These are phyloP conservation scores for Botrytis paeoniae DNA, from an alignment of 2,329 filamentous ascomycete species.

Conservation along the genomic window DNA sequence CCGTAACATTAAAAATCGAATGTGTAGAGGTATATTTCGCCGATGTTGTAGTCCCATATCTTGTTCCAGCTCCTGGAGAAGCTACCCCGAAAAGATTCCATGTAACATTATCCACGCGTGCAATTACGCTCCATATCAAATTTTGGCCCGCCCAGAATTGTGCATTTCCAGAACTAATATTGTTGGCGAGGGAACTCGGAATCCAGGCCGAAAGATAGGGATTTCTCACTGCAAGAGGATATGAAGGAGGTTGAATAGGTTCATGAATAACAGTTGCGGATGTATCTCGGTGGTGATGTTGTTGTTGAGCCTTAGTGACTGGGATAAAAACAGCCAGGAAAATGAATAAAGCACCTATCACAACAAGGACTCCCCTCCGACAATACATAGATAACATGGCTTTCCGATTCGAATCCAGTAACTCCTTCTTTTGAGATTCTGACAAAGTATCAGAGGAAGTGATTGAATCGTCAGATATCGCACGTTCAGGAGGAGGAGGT, in stretches of 20 bases:
- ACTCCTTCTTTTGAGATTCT: background rate
- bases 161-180: conserved; percentile 33
- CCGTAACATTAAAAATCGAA: conserved; percentile 34
- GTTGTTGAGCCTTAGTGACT: conserved; percentile 1
- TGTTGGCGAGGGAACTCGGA: conserved; percentile 31
- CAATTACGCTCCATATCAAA: conserved; percentile 39
- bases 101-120: conserved; percentile 35
- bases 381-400: background rate
- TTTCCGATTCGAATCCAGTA: background rate
- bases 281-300: background rate
- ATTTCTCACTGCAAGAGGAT: conserved; percentile 17
- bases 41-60: conserved; percentile 26
- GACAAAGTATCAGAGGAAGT: background rate
- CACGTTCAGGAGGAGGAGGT: background rate
- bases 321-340: background rate
- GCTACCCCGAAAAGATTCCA: conserved; percentile 38
- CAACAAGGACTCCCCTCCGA: background rate
- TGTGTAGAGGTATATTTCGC: conserved; percentile 38
- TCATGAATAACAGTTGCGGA: background rate
- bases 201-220: conserved; percentile 36
- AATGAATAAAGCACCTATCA: background rate
- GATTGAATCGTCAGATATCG: background rate
- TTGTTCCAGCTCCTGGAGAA: conserved; percentile 25
- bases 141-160: conserved; percentile 39
- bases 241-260: conserved; percentile 17